Evolutionary conservation across 495 filamentous ascomycete species (phyloP).

Genomic region (Talaromyces thailandensis): DNA sequence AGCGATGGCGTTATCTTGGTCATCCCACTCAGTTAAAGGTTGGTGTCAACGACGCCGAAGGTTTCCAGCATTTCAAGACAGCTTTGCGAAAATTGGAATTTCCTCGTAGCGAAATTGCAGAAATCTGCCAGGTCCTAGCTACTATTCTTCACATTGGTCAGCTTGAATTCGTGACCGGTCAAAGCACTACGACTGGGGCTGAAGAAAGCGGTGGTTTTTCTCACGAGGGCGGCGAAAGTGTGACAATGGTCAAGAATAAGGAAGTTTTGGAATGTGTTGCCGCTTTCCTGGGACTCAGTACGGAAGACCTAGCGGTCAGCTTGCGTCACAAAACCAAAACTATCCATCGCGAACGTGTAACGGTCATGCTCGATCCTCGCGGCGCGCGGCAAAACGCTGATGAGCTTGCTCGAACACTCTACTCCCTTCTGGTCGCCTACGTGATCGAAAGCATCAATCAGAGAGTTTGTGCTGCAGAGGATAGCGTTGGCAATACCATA

Average conservation of each 20-base stretch:
- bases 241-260: conserved; percentile 87
- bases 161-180: conserved; percentile 75
- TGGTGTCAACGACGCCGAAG: conserved; percentile 89
- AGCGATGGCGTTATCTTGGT: conserved; percentile 90
- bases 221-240: conserved; percentile 80
- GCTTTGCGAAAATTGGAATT: conserved; percentile 91
- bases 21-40: conserved; percentile 96
- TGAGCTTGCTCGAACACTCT: conserved; percentile 85
- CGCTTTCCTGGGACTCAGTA: conserved; percentile 79
- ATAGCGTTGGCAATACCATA: conserved; percentile 83
- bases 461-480: conserved; percentile 77
- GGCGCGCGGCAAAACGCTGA: conserved; percentile 88
- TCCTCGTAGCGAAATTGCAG: conserved; percentile 83
- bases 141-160: conserved; percentile 92
- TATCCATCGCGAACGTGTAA: conserved; percentile 87
- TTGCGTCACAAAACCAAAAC: conserved; percentile 94
- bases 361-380: conserved; percentile 89
- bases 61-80: conserved; percentile 96
- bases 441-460: conserved; percentile 90
- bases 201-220: conserved; percentile 95
- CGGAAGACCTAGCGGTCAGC: conserved; percentile 72
- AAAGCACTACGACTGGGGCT: conserved; percentile 64
- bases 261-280: conserved; percentile 79
- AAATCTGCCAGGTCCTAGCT: conserved; percentile 90
- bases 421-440: conserved; percentile 91